Conservation (phyloP, 163 green algal species). For the Smithsoniella earleae region DNA sequence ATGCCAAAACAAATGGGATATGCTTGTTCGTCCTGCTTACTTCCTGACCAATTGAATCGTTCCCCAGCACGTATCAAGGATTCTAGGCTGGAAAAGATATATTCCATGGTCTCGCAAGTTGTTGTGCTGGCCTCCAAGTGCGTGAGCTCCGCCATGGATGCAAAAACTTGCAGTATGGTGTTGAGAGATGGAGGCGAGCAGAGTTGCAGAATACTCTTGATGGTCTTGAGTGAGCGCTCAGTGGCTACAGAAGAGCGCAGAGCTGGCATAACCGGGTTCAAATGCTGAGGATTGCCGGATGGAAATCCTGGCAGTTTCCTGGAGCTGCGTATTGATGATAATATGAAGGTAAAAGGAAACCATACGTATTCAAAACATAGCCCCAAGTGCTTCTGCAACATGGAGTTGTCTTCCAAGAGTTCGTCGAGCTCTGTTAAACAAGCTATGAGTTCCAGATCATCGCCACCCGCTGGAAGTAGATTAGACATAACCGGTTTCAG, state of each 20-base stretch:
- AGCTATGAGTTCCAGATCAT: not conserved
- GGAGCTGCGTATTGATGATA: not conserved
- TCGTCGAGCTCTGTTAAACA: not conserved
- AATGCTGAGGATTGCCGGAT: not conserved
- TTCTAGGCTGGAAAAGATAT: no score
- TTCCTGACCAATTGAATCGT: not conserved
- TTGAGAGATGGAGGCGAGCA: not conserved
- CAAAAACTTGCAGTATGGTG: not conserved
- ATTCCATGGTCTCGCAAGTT: no score
- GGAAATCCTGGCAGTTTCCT: not conserved
- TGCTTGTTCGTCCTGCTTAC: no score
- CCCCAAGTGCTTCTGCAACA: not conserved
- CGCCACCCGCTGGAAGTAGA: not conserved
- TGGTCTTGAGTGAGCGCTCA: not conserved
- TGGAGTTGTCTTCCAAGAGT: not conserved
- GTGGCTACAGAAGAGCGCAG: not conserved
- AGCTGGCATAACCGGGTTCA: not conserved
- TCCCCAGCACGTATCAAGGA: not conserved
- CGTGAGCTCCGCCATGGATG: conserved; percentile 4
- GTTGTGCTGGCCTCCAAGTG: not conserved
- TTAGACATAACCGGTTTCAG: not conserved
- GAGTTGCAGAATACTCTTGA: not conserved
- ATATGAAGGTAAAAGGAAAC: not conserved
- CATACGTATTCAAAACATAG: conserved; percentile 18
- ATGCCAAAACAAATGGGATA: not conserved